phyloP scores from a whole-genome alignment of 768 basidiomycete genomes.

The Pisolithus microcarpus region DNA sequence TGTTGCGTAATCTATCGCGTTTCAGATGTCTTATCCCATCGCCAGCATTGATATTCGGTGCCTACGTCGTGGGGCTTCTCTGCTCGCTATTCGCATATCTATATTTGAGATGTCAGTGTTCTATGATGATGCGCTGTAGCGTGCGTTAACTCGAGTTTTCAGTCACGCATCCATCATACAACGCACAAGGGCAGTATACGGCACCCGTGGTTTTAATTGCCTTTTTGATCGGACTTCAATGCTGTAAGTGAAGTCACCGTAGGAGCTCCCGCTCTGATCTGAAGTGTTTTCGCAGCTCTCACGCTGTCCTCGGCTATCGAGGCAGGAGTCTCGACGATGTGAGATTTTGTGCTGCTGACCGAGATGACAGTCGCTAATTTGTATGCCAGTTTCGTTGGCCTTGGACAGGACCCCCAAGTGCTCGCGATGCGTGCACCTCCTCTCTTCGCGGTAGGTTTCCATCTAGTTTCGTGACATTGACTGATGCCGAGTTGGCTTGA shows the following conservation, averaged over 20 bases:
- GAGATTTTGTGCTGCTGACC: conserved; percentile 13
- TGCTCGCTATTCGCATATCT: conserved; percentile 72
- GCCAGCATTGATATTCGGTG: conserved; percentile 71
- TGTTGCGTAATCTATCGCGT: conserved; percentile 3
- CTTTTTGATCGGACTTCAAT: conserved; percentile 71
- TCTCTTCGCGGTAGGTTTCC: conserved; percentile 48
- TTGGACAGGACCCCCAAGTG: conserved; percentile 79
- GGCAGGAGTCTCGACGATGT: conserved; percentile 86
- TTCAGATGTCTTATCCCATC: background rate
- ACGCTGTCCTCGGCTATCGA: conserved; percentile 71
- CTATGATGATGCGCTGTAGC: background rate
- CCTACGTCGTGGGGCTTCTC: conserved; percentile 66
- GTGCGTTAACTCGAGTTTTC: background rate
- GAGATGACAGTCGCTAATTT: background rate
- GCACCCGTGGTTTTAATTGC: conserved; percentile 72
- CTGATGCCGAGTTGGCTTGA: conserved; percentile 3
- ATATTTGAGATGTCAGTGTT: conserved; percentile 58
- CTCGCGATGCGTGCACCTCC: conserved; percentile 66
- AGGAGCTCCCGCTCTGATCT: background rate
- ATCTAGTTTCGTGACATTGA: background rate
- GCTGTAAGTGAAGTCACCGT: conserved; percentile 41
- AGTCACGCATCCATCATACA: conserved; percentile 75
- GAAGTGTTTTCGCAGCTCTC: conserved; percentile 36
- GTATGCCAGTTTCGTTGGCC: conserved; percentile 60
- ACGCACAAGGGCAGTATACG: conserved; percentile 66